Conservation (phyloP, 108 stramenopile genomes). For the Pseudonitzschia delicatissima region DNA sequence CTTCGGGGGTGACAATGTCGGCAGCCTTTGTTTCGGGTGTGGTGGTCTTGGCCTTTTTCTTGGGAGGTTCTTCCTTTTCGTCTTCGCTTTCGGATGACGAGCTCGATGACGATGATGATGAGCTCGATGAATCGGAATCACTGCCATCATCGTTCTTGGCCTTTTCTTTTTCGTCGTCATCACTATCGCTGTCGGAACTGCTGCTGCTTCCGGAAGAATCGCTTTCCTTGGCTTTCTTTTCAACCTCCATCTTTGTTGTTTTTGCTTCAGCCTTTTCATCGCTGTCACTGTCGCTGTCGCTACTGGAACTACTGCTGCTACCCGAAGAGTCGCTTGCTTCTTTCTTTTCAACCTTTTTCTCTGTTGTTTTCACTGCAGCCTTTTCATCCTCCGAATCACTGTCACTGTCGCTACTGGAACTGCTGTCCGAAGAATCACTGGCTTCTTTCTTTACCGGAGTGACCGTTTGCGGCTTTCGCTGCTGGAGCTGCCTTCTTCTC, state of each 20-base stretch:
- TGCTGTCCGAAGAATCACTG: too few species aligned
- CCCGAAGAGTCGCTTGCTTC: background rate
- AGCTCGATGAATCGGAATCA: slow-evolving; percentile 9
- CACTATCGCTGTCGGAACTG: slow-evolving; percentile 10
- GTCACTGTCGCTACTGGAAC: too few species aligned
- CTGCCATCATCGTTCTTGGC: background rate
- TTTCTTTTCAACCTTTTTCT: background rate
- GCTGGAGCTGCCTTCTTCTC: too few species aligned
- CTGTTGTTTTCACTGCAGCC: too few species aligned
- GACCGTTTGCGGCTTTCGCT: too few species aligned
- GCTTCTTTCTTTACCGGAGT: too few species aligned
- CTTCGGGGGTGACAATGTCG: slow-evolving; percentile 27
- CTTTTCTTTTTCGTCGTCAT: background rate
- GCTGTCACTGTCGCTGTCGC: background rate
- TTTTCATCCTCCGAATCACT: too few species aligned
- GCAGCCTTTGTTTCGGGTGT: slow-evolving; percentile 6
- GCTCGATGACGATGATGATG: slow-evolving; percentile 3
- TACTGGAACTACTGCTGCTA: background rate
- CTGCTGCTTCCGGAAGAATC: background rate
- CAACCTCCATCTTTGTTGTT: background rate
- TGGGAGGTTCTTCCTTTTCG: slow-evolving; percentile 14
- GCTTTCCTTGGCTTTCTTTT: background rate
- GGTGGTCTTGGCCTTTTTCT: slow-evolving; percentile 22
- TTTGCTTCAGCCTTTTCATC: slow-evolving; percentile 6
- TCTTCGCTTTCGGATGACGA: slow-evolving; percentile 3